Evolutionary conservation across 1,284 basidiomycete species (phyloP).

Genomic region (Retiboletus flavoniger): DNA sequence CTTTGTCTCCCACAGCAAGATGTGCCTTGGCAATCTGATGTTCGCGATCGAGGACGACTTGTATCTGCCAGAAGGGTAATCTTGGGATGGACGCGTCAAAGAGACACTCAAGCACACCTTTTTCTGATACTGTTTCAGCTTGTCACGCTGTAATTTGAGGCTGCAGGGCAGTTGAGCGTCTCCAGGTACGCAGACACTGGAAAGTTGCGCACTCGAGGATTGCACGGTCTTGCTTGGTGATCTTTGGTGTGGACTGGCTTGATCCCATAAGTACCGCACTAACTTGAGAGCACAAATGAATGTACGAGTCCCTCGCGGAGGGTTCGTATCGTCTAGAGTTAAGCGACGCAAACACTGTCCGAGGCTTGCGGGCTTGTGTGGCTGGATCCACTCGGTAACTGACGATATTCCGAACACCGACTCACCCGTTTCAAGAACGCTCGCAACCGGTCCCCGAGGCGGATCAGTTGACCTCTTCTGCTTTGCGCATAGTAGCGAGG

Average conservation of each 20-base stretch:
- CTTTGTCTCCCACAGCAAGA: constrained; percentile 79
- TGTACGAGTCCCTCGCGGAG: constrained; percentile 1
- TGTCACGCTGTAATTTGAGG: constrained; percentile 94
- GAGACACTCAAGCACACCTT: constrained; percentile 53
- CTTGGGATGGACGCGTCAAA: constrained; percentile 1
- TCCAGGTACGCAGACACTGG: constrained; percentile 14
- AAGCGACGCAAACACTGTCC: not conserved
- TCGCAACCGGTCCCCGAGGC: constrained; percentile 13
- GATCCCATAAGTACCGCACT: constrained; percentile 52
- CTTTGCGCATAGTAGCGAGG: constrained; percentile 18
- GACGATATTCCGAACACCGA: constrained; percentile 21
- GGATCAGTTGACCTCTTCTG: constrained; percentile 4
- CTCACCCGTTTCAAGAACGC: constrained; percentile 1
- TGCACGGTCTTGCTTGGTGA: constrained; percentile 91
- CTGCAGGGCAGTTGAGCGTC: constrained; percentile 39
- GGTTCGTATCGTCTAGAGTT: not conserved
- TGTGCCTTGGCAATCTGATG: constrained; percentile 86
- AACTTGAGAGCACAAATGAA: constrained; percentile 3
- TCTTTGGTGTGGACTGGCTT: constrained; percentile 80
- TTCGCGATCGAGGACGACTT: constrained; percentile 84
- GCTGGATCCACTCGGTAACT: not conserved
- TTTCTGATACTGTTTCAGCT: constrained; percentile 93
- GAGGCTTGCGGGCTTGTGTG: not conserved
- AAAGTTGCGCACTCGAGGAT: constrained; percentile 79
- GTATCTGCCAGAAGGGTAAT: constrained; percentile 57